These are phyloP conservation scores for Lactarius indigo DNA, from an alignment of 768 basidiomycete species.

Conservation along the genomic window DNA sequence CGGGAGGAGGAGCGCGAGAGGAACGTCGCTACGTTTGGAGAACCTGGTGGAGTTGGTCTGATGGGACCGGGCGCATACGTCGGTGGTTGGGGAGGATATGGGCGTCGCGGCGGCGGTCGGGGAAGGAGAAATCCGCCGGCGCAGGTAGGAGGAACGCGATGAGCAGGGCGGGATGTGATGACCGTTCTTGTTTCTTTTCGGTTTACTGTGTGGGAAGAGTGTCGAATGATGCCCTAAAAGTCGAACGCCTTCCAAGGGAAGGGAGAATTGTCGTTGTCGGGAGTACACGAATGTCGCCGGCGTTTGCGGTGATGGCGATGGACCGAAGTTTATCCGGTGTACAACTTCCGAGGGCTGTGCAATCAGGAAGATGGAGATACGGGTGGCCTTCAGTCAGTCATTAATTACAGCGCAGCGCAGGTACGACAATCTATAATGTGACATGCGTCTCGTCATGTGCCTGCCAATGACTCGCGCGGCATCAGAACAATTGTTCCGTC, in stretches of 20 bases:
- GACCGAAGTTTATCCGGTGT: neutral
- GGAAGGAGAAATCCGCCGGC: slow-evolving; percentile 35
- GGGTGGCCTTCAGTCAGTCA: neutral
- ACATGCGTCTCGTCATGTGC: neutral
- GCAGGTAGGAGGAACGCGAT: slow-evolving; percentile 23
- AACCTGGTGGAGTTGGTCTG: slow-evolving; percentile 73
- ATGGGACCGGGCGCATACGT: slow-evolving; percentile 78
- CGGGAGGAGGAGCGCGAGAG: slow-evolving; percentile 81
- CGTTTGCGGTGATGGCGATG: neutral
- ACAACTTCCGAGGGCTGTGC: neutral
- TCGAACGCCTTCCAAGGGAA: neutral
- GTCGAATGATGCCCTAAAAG: slow-evolving; percentile 5
- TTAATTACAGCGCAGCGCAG: neutral
- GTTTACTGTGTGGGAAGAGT: neutral
- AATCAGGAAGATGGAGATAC: neutral
- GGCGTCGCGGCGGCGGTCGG: slow-evolving; percentile 46
- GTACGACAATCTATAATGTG: neutral
- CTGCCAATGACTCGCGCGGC: neutral
- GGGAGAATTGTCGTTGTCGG: neutral
- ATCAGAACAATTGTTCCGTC: slow-evolving; percentile 9
- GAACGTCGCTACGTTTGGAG: slow-evolving; percentile 86
- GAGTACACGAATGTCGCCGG: neutral
- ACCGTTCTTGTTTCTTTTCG: neutral
- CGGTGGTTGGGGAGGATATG: slow-evolving; percentile 73
- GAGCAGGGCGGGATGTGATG: neutral